Conservation (phyloP, 768 basidiomycete species). For the Pisolithus microcarpus region DNA sequence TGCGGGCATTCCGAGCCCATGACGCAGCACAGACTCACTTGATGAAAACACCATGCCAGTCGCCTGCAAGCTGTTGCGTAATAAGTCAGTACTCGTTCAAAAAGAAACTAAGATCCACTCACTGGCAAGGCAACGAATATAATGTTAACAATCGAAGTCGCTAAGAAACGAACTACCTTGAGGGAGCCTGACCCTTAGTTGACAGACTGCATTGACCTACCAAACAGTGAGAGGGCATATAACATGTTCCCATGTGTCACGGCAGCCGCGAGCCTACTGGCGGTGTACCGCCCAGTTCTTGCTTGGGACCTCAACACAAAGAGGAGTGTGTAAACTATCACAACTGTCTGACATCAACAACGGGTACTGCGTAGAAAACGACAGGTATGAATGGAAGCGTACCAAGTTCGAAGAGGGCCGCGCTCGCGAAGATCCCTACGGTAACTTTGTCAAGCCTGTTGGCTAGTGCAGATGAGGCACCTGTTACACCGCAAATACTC, state of each 20-base stretch:
- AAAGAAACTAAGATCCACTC: not conserved
- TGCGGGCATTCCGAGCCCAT: too few relatives aligned
- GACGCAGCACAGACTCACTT: conserved; percentile 3
- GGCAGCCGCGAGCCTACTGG: not conserved
- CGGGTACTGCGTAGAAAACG: not conserved
- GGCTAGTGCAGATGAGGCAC: not conserved
- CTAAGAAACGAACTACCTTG: not conserved
- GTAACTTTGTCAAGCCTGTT: conserved; percentile 1
- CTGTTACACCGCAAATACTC: conserved; percentile 1
- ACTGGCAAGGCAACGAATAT: conserved; percentile 6
- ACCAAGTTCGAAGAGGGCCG: conserved; percentile 6
- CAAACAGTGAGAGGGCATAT: conserved; percentile 5
- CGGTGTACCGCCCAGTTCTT: not conserved
- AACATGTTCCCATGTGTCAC: conserved; percentile 5
- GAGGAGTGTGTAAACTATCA: conserved; percentile 1
- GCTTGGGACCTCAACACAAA: not conserved
- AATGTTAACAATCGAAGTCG: conserved; percentile 3
- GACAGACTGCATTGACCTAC: not conserved
- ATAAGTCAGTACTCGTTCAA: not conserved
- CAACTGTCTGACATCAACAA: not conserved
- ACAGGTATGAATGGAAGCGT: not conserved
- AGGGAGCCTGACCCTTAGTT: too few relatives aligned
- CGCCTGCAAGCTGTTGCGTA: not conserved
- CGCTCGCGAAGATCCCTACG: conserved; percentile 5
- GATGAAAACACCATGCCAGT: conserved; percentile 4